phyloP scores from a whole-genome alignment of 129 eudicot genomes.

The Flaveria trinervia region DNA sequence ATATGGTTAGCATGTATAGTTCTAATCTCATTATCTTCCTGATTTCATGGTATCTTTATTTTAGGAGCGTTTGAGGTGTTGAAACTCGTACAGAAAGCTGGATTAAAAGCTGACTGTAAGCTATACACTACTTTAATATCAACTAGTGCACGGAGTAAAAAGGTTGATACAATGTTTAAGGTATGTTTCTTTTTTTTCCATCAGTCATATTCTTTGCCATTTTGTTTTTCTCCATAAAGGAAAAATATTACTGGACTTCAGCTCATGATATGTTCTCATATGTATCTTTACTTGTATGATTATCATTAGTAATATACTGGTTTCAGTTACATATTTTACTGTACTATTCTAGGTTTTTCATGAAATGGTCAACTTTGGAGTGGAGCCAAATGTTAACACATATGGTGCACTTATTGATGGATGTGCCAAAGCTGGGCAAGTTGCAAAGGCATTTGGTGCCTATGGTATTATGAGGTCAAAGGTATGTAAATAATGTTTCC shows the following conservation, averaged over 20 bases:
- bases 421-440: conserved; percentile 97
- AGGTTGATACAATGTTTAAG: conserved; percentile 96
- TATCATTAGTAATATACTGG: conserved; percentile 5
- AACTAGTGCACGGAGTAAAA: conserved; percentile 90
- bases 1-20: background rate
- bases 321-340: conserved; percentile 9
- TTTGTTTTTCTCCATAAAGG: conserved; percentile 13
- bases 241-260: background rate
- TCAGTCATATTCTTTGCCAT: background rate
- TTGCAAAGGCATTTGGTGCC: conserved; percentile 99
- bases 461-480: conserved; percentile 97
- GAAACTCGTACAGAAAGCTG: conserved; percentile 73
- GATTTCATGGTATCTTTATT: conserved; percentile 23
- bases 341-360: conserved; percentile 77
- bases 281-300: background rate
- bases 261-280: conserved; percentile 11
- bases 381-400: conserved; percentile 89
- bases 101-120: conserved; percentile 81
- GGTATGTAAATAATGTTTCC: conserved; percentile 48
- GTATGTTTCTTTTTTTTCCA: conserved; percentile 38
- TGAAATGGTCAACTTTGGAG: conserved; percentile 90
- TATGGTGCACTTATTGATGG: conserved; percentile 99
- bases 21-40: conserved; percentile 5
- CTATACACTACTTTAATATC: conserved; percentile 94
- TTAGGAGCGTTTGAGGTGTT: conserved; percentile 85